Evolutionary conservation across 1,284 basidiomycete genomes (phyloP).

Genomic region (Trichosporon asahii): DNA sequence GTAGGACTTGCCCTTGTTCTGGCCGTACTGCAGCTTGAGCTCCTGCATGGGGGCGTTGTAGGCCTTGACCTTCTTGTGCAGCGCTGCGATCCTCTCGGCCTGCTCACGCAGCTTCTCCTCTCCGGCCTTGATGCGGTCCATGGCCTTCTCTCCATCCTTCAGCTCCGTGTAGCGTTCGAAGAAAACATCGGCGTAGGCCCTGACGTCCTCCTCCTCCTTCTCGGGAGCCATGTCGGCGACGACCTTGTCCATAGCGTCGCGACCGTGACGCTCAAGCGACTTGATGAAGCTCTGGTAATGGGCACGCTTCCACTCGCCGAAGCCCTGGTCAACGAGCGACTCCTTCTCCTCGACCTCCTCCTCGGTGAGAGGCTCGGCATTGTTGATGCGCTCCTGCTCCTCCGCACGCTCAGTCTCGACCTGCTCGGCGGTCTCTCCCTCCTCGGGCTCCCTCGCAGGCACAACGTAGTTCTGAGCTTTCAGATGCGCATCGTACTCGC

Average conservation of each 20-base stretch:
- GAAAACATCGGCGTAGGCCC: constrained; percentile 79
- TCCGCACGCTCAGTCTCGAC: constrained; percentile 75
- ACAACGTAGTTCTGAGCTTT: constrained; percentile 68
- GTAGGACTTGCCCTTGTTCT: constrained; percentile 93
- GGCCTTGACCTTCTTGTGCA: constrained; percentile 79
- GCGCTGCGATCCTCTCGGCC: constrained; percentile 70
- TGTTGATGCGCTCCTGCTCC: constrained; percentile 84
- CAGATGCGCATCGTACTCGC: constrained; percentile 77
- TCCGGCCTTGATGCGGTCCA: constrained; percentile 73
- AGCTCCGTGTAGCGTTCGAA: constrained; percentile 86
- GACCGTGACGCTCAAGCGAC: constrained; percentile 81
- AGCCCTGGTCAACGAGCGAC: constrained; percentile 70
- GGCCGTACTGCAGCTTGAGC: constrained; percentile 87
- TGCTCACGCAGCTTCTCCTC: constrained; percentile 69
- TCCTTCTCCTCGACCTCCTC: constrained; percentile 80
- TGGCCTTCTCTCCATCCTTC: constrained; percentile 76
- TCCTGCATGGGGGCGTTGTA: constrained; percentile 90
- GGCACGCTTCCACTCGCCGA: constrained; percentile 83
- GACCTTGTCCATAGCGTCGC: constrained; percentile 65
- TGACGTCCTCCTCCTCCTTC: constrained; percentile 77
- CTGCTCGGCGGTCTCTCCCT: constrained; percentile 71
- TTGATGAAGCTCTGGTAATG: constrained; percentile 91
- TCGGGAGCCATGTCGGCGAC: constrained; percentile 75
- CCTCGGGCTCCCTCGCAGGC: constrained; percentile 65
- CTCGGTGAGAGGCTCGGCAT: constrained; percentile 79